These are phyloP conservation scores for Pyrenopolyporus hunteri DNA, from an alignment of 495 filamentous ascomycete species.

Conservation along the genomic window DNA sequence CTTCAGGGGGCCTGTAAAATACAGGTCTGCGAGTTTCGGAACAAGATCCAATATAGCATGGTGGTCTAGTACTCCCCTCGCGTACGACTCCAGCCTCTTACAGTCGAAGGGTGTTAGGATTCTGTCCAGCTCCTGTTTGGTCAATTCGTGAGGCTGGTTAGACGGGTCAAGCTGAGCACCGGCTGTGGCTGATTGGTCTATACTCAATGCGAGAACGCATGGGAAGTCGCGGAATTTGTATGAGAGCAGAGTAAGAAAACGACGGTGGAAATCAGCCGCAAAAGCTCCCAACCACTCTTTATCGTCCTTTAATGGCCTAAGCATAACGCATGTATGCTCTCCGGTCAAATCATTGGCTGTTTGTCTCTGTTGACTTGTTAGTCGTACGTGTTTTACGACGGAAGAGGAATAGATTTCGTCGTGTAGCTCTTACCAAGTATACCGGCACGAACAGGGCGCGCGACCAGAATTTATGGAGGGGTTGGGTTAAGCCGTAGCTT, in stretches of 20 bases:
- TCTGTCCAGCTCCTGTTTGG: constrained; percentile 73
- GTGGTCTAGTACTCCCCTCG: constrained; percentile 96
- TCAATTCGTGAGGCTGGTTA: constrained; percentile 59
- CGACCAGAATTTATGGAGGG: constrained; percentile 97
- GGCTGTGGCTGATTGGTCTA: constrained; percentile 81
- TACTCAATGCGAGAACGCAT: constrained; percentile 78
- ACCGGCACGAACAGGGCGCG: constrained; percentile 78
- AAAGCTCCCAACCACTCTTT: constrained; percentile 87
- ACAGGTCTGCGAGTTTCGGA: constrained; percentile 76
- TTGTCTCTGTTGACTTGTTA: constrained; percentile 62
- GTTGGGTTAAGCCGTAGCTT: constrained; percentile 87
- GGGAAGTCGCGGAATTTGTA: constrained; percentile 92
- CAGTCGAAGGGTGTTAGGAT: constrained; percentile 89
- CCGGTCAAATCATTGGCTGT: constrained; percentile 95
- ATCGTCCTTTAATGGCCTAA: constrained; percentile 76
- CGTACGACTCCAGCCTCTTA: constrained; percentile 91
- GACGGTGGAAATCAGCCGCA: constrained; percentile 87
- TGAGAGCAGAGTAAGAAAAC: constrained; percentile 85
- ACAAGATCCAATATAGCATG: constrained; percentile 96
- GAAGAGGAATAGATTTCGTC: neutral
- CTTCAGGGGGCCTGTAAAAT: constrained; percentile 79
- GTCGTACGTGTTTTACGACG: neutral
- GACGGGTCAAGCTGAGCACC: constrained; percentile 68
- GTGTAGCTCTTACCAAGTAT: constrained; percentile 64
- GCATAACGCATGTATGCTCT: constrained; percentile 98